Evolutionary conservation across 257 asterid genomes (phyloP).

Genomic region (Echium plantagineum): DNA sequence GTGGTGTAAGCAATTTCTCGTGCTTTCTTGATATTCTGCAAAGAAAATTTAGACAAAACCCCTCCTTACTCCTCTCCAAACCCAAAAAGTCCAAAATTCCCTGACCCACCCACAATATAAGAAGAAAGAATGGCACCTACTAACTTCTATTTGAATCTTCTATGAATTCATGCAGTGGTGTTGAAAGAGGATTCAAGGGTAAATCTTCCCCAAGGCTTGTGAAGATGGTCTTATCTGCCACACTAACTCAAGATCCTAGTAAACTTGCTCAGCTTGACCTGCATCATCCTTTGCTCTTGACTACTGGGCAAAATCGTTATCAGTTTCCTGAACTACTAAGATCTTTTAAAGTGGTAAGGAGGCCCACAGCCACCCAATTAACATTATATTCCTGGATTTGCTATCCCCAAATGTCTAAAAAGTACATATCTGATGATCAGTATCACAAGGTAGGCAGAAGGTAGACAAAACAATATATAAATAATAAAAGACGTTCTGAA

Average conservation of each 20-base stretch:
- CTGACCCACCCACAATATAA: not conserved
- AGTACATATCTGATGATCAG: not conserved
- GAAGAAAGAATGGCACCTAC: not conserved
- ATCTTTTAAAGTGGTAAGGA: slow-evolving; percentile 71
- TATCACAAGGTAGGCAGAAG: not conserved
- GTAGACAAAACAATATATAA: not conserved
- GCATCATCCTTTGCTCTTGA: slow-evolving; percentile 79
- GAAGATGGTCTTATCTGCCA: slow-evolving; percentile 88
- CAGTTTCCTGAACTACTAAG: slow-evolving; percentile 66
- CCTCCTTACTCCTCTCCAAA: not conserved
- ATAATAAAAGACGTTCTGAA: no score
- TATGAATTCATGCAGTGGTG: slow-evolving; percentile 42
- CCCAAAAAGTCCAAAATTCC: not conserved
- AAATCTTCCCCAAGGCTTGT: slow-evolving; percentile 62
- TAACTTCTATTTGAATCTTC: not conserved
- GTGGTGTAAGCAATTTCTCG: no score
- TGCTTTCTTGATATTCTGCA: not conserved
- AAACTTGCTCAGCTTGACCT: slow-evolving; percentile 82
- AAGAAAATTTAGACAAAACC: not conserved
- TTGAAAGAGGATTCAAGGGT: slow-evolving; percentile 72
- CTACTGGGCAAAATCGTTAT: slow-evolving; percentile 61
- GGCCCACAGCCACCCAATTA: slow-evolving; percentile 1
- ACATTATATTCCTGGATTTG: not conserved
- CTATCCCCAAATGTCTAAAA: not conserved
- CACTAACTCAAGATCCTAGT: slow-evolving; percentile 92